These are phyloP conservation scores for Mycena indigotica DNA, from an alignment of 768 basidiomycete species.

Conservation along the genomic window DNA sequence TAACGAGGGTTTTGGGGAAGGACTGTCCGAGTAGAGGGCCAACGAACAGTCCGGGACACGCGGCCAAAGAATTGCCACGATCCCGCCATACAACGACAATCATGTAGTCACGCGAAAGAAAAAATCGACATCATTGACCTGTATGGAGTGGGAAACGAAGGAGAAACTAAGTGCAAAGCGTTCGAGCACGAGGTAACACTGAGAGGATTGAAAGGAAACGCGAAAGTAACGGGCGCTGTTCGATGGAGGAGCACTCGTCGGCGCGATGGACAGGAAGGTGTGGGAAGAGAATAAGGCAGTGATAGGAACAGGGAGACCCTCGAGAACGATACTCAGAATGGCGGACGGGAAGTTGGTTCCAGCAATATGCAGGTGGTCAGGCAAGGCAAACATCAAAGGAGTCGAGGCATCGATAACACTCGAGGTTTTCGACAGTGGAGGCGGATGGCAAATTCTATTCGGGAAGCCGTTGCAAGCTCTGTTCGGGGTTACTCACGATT, in stretches of 20 bases:
- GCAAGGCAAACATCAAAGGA: conserved; percentile 17
- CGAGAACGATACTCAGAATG: conserved; percentile 30
- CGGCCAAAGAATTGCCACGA: conserved; percentile 8
- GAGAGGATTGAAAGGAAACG: conserved; percentile 16
- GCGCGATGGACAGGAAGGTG: conserved; percentile 25
- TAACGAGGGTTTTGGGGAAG: conserved; percentile 25
- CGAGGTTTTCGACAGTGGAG: conserved; percentile 28
- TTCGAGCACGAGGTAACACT: conserved; percentile 27
- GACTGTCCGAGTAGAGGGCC: conserved; percentile 25
- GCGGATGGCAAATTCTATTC: conserved; percentile 19
- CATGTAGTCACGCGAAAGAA: conserved; percentile 1
- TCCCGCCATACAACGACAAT: conserved; percentile 7
- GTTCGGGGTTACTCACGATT: conserved; percentile 21
- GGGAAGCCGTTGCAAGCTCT: conserved; percentile 23
- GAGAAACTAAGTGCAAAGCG: conserved; percentile 10
- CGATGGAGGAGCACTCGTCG: conserved; percentile 36
- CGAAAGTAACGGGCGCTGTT: conserved; percentile 23
- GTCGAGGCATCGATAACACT: conserved; percentile 8
- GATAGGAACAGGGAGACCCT: conserved; percentile 17
- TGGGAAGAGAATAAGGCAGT: conserved; percentile 17
- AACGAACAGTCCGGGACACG: conserved; percentile 1
- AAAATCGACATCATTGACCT: conserved; percentile 4
- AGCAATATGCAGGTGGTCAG: conserved; percentile 25
- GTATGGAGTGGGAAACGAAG: conserved; percentile 15
- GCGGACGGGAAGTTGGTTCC: conserved; percentile 30